These are phyloP conservation scores for Lactarius psammicola DNA, from an alignment of 768 basidiomycete species.

Conservation along the genomic window DNA sequence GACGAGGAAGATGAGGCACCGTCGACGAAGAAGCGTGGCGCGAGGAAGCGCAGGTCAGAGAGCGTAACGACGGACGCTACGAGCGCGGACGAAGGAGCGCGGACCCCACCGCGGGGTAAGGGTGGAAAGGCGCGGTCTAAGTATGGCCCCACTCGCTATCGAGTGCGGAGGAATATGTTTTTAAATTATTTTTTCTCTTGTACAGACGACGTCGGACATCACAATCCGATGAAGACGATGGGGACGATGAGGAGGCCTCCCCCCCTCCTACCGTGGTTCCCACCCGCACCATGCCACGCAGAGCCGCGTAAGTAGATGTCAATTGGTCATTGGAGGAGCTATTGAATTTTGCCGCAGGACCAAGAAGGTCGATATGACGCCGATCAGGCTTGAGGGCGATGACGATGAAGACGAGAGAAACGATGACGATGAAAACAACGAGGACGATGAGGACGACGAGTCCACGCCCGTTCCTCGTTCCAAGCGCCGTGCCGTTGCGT, in stretches of 20 bases:
- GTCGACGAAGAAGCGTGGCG: slow-evolving; percentile 40
- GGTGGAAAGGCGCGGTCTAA: slow-evolving; percentile 39
- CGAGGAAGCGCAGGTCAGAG: slow-evolving; percentile 54
- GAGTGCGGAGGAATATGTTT: not conserved
- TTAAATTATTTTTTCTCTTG: not conserved
- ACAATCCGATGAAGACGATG: slow-evolving; percentile 45
- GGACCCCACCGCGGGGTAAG: slow-evolving; percentile 33
- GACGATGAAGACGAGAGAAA: slow-evolving; percentile 36
- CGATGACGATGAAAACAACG: slow-evolving; percentile 29
- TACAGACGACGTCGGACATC: slow-evolving; percentile 57
- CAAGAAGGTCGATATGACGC: slow-evolving; percentile 26
- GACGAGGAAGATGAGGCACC: slow-evolving; percentile 38
- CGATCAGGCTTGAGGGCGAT: slow-evolving; percentile 30
- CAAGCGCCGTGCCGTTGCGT: slow-evolving; percentile 9
- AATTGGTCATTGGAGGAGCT: slow-evolving; percentile 38
- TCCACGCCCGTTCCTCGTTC: slow-evolving; percentile 26
- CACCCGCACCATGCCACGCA: slow-evolving; percentile 53
- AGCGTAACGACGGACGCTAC: slow-evolving; percentile 51
- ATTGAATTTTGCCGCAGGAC: slow-evolving; percentile 30
- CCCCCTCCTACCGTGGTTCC: slow-evolving; percentile 42
- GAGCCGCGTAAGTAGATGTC: slow-evolving; percentile 52
- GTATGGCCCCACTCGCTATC: slow-evolving; percentile 24
- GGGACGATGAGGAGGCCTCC: slow-evolving; percentile 35
- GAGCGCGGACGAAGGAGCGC: slow-evolving; percentile 34
- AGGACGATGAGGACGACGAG: slow-evolving; percentile 24